Evolutionary conservation across 2,329 filamentous ascomycete species (phyloP), one percentile per base, ranked within the genome.

Genomic region (Fusarium sp.): DNA sequence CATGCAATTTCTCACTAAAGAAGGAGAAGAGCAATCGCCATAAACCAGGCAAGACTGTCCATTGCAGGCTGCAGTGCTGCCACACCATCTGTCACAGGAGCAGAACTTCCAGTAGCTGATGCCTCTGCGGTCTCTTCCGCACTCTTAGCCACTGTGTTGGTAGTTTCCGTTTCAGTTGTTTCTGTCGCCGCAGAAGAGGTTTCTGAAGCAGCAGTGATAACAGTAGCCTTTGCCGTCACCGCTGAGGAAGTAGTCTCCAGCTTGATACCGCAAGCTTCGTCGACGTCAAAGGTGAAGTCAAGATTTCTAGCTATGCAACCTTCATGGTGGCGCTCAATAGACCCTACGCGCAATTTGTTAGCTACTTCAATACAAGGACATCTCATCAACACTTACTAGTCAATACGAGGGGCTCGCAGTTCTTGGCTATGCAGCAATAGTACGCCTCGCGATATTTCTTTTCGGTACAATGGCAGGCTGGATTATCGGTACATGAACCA

Each of bases 361-460:
- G 60, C 6, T 28, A 4, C 1, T 0, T 0, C 0, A 1, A 8
- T 1, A n/a, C 13, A n/a, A 31, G 0, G 1, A n/a, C 3, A 4
- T 4, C 2, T 10, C 4, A 3, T 8, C 3, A 0, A 25, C 5
- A 23, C 59, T 46, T 4, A 54, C 60, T 43, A 8, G 34, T 37
- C n/a, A 62, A 18, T 4, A 48, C 48, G 18, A 56, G 19, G 4
- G 21, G 3, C 3, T 62, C 46, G 2, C 60, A 62, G 4, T 43
- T 55, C 26, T 62, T 28, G 1, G 60, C 42, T 49, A 62, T 55
- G 2, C 58, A 62, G 23, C 58, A 62, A 23, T 62, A 62, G 25
- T 62, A 62, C 3, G 31, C 42, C 14, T 62, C 48, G 1, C 58
- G 58, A 34, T 62, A 46, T 10, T 42, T 61, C 18, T 55, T 34